Evolutionary conservation across 768 basidiomycete genomes (phyloP), one percentile per base, ranked within the genome.

Genomic region (Boletus subcaerulescens): DNA sequence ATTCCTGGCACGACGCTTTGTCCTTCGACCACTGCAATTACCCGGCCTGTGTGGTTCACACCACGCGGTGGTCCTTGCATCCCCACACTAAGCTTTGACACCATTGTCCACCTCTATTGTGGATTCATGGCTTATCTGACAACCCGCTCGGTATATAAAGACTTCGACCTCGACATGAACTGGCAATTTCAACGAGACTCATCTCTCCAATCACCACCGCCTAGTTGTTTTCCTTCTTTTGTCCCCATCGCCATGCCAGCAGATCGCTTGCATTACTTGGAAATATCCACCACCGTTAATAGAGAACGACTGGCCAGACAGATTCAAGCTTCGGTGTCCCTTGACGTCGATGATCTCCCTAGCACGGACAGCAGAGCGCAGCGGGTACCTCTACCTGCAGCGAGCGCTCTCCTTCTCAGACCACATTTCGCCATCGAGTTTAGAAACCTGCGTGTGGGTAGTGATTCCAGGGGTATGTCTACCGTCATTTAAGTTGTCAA

Each of bases 121-220:
- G 26, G 7, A 26, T 6, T 24, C 22, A 9, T 26, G 26, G 7
- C 24, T 26, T 5, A 26, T 26, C 5, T 7, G 7, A 26, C 24
- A 3, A 22, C 15, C 5, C 17, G 8, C 10, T 47, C 57, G n/a
- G 33, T 2, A 14, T 45, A 60, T 56, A 63, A 63, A 15, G 13
- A 13, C 9, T n/a, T 18, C 24, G n/a, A 45, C 48, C 39, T 24
- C 31, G 33, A 41, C 32, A 49, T 18, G 41, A 29, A 11, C 29
- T 9, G 29, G 18, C 39, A 42, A 36, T n/a, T 17, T 33, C 9
- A 26, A 41, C 29, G 22, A 52, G 17, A 45, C 36, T 3, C 13
- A 4, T 22, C 20, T 22, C 20, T 10, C 32, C 29, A 11, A 33
- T 38, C 18, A 5, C 14, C 17, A 26, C 26, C 7, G 3, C 9